A percentile compares a stretch with the other conserved stretches of the same genome.
Evolutionary conservation across 371 early-diverging fungal genomes (phyloP).

Genomic region (Mortierella sp.): DNA sequence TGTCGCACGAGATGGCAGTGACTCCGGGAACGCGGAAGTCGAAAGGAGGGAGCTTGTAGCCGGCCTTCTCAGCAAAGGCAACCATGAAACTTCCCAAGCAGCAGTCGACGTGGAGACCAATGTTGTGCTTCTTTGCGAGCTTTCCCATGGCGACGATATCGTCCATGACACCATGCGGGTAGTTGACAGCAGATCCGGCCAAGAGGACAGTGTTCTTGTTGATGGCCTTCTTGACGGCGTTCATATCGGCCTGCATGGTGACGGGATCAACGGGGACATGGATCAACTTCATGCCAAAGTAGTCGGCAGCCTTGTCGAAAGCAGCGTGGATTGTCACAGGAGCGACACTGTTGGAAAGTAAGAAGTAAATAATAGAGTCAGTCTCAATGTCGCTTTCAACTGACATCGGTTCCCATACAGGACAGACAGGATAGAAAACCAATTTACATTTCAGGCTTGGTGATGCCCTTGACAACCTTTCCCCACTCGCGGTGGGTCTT

Average conservation of each 20-base stretch:
- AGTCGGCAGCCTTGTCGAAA: conserved; percentile 94
- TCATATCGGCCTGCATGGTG: conserved; percentile 83
- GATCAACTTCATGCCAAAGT: conserved; percentile 91
- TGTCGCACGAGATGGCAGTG: conserved; percentile 96
- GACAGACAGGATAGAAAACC: conserved; percentile 10
- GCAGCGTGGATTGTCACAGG: conserved; percentile 95
- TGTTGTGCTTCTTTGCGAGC: conserved; percentile 85
- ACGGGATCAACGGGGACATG: conserved; percentile 87
- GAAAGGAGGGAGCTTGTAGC: conserved; percentile 83
- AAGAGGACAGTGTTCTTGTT: conserved; percentile 93
- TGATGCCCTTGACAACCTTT: conserved; percentile 78
- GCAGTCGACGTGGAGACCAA: conserved; percentile 96
- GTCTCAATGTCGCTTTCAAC: neutral
- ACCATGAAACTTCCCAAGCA: conserved; percentile 97
- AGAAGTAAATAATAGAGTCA: neutral
- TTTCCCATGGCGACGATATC: conserved; percentile 86
- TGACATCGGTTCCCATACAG: neutral
- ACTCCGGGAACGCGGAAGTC: conserved; percentile 96
- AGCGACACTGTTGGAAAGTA: conserved; percentile 72
- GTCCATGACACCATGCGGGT: conserved; percentile 95
- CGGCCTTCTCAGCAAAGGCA: conserved; percentile 94
- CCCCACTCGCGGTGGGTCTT: conserved; percentile 91
- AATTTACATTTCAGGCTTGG: conserved; percentile 93
- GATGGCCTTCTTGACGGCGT: conserved; percentile 82
- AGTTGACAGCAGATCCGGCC: conserved; percentile 94